Evolutionary conservation across 257 asterid species (phyloP).

Genomic region (Ocimum tenuiflorum): DNA sequence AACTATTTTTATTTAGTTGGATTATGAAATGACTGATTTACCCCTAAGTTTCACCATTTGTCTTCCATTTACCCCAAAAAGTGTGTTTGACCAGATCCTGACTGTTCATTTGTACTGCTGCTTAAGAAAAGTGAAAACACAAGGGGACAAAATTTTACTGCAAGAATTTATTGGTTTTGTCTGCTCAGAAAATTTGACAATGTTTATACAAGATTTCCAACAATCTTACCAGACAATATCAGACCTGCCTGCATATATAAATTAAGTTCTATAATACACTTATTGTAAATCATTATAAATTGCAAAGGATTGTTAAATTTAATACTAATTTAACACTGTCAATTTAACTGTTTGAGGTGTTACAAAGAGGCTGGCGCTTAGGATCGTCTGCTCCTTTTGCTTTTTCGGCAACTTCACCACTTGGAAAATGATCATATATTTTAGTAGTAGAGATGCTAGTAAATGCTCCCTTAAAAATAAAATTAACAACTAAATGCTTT

Average conservation of each 20-base stretch:
- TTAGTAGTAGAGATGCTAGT: no score
- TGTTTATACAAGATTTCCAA: neutral
- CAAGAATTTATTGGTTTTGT: neutral
- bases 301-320: no score
- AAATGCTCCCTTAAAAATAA: no score
- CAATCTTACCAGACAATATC: neutral
- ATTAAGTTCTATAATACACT: no score
- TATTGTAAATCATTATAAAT: neutral
- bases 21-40: slow-evolving; percentile 19
- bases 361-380: no score
- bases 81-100: slow-evolving; percentile 57
- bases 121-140: neutral
- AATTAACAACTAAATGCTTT: no score
- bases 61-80: slow-evolving; percentile 5
- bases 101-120: neutral
- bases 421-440: no score
- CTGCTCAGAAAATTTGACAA: neutral
- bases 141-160: neutral
- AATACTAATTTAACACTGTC: no score
- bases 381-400: no score
- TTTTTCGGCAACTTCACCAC: no score
- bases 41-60: slow-evolving; percentile 20
- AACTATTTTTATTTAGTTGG: neutral
- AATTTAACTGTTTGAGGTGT: no score
- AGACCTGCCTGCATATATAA: neutral